A percentile compares a stretch with the other conserved stretches of the same genome.
phyloP scores from a whole-genome alignment of 2,329 filamentous ascomycete species.

The Paraphoma sp. region DNA sequence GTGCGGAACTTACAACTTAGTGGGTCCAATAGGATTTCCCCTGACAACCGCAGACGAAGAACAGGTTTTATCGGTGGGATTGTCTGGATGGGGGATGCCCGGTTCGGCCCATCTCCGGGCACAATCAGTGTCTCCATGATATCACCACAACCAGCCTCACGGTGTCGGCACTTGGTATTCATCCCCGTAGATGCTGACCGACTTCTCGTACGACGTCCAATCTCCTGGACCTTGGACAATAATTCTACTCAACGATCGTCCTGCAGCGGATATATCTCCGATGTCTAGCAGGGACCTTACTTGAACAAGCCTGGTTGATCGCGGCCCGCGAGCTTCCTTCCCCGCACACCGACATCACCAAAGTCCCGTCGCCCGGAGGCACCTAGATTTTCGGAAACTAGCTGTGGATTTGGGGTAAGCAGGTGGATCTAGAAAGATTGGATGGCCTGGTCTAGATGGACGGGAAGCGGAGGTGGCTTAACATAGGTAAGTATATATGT shows the following conservation, averaged over 20 bases:
- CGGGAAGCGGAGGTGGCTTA: not conserved
- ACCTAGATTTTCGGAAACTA: not conserved
- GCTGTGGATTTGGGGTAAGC: not conserved
- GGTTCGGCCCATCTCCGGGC: not conserved
- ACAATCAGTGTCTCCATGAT: not conserved
- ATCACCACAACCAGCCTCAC: not conserved
- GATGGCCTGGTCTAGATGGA: not conserved
- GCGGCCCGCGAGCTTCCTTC: not conserved
- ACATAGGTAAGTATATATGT: not conserved
- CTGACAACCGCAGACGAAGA: too few species aligned
- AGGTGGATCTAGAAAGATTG: not conserved
- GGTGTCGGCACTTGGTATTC: too few species aligned
- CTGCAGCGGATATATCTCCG: too few species aligned
- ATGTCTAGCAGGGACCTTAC: too few species aligned
- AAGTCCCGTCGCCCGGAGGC: not conserved
- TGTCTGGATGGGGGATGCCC: not conserved
- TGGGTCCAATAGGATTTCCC: too few species aligned
- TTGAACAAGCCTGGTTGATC: not conserved
- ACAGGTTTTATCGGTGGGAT: not conserved
- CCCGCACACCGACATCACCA: not conserved
- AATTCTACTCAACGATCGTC: too few species aligned
- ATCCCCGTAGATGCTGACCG: not conserved
- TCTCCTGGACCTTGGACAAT: too few species aligned
- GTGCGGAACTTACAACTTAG: too few species aligned
- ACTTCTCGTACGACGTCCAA: not conserved